phyloP scores from a whole-genome alignment of 108 stramenopile genomes.

The Schizochytrium sp. region DNA sequence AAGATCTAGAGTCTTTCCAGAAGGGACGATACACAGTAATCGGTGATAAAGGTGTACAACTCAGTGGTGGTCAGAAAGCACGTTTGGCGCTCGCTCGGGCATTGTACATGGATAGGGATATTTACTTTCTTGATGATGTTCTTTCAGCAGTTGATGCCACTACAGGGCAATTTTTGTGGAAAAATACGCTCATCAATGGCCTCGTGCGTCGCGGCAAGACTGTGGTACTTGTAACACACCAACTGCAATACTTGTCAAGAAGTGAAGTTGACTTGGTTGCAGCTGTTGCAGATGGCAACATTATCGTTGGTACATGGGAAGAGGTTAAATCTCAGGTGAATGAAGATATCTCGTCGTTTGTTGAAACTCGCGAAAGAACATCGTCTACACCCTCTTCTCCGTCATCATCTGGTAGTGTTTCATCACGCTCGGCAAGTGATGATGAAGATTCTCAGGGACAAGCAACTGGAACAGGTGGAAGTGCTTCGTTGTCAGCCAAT shows the following conservation, averaged over 20 bases:
- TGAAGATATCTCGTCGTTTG: conserved; percentile 37
- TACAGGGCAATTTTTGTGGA: conserved; percentile 39
- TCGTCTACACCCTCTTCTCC: too few relatives aligned
- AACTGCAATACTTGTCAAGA: conserved; percentile 53
- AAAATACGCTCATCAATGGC: background rate
- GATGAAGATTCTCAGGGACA: too few relatives aligned
- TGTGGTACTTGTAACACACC: conserved; percentile 40
- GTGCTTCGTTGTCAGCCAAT: background rate
- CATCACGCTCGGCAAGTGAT: too few relatives aligned
- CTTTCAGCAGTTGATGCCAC: conserved; percentile 57
- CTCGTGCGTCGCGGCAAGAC: conserved; percentile 22
- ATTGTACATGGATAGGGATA: conserved; percentile 26
- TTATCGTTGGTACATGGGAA: background rate
- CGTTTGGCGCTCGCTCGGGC: conserved; percentile 49
- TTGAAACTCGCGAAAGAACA: background rate
- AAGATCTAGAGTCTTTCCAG: conserved; percentile 81
- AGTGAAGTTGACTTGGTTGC: conserved; percentile 5
- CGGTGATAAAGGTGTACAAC: conserved; percentile 91
- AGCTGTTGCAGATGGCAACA: background rate
- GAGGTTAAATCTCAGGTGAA: conserved; percentile 18
- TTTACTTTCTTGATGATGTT: conserved; percentile 46
- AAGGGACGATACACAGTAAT: conserved; percentile 85
- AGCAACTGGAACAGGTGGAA: too few relatives aligned
- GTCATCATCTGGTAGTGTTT: too few relatives aligned
- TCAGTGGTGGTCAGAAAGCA: conserved; percentile 54